Conservation (phyloP, 805 yeast species). For the Zygotorulaspora danielsina region DNA sequence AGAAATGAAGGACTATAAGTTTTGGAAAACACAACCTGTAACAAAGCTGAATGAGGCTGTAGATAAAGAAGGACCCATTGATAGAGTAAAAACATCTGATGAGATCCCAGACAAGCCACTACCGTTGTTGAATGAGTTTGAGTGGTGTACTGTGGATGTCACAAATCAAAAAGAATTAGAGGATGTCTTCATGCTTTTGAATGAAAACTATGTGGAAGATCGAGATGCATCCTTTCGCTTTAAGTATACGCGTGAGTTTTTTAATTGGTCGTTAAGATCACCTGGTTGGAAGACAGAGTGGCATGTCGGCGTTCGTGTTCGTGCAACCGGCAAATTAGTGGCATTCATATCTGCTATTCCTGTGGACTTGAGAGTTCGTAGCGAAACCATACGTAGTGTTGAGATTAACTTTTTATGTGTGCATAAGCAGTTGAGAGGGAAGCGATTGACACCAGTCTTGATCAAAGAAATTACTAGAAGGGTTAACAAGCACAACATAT, state of each 20-base stretch:
- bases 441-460: constrained; percentile 88
- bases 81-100: constrained; percentile 56
- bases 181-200: constrained; percentile 74
- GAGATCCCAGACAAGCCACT: constrained; percentile 70
- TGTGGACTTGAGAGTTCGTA: constrained; percentile 57
- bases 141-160: constrained; percentile 80
- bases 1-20: constrained; percentile 84
- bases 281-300: constrained; percentile 91
- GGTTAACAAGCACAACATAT: constrained; percentile 74
- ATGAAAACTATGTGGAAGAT: constrained; percentile 93
- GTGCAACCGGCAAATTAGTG: constrained; percentile 67
- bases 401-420: constrained; percentile 93
- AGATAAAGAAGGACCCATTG: constrained; percentile 77
- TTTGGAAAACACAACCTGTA: constrained; percentile 98
- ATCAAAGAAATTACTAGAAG: constrained; percentile 93
- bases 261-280: constrained; percentile 89
- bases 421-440: constrained; percentile 89
- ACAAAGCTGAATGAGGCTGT: constrained; percentile 66
- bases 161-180: constrained; percentile 51
- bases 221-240: constrained; percentile 88
- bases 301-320: constrained; percentile 91
- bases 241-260: constrained; percentile 75
- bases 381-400: constrained; percentile 54
- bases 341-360: constrained; percentile 95
- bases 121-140: constrained; percentile 73